Conservation (phyloP, 441 rosid species). For the Macaranga tanarius region DNA sequence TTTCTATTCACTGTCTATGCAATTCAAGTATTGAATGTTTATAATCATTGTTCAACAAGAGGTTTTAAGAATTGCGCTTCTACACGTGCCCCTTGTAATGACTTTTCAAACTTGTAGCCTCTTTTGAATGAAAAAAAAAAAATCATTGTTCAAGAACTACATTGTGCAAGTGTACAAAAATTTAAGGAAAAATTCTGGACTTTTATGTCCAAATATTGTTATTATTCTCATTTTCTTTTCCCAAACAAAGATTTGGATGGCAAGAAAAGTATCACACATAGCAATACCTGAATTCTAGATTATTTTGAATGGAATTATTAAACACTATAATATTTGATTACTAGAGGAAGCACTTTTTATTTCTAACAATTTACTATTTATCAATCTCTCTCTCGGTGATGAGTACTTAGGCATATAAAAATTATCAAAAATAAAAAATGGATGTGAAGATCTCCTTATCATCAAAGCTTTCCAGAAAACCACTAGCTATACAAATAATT, state of each 20-base stretch:
- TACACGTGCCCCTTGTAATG: too few species aligned
- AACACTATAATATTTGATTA: neutral
- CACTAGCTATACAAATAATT: too few species aligned
- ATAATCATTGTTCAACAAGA: neutral
- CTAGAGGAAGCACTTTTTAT: neutral
- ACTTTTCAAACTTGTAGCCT: too few species aligned
- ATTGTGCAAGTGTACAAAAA: neutral
- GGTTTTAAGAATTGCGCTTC: too few species aligned
- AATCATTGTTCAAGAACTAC: neutral
- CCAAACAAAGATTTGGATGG: too few species aligned
- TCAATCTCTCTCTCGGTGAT: neutral
- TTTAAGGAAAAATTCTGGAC: neutral
- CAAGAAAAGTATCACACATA: neutral
- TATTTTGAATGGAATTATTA: neutral
- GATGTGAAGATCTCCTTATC: too few species aligned
- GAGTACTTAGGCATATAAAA: too few species aligned
- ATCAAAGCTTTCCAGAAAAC: too few species aligned
- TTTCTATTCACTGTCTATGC: neutral
- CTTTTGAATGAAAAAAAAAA: too few species aligned
- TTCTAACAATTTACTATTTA: neutral
- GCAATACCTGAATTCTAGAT: neutral
- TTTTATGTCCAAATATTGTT: neutral
- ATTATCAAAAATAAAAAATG: too few species aligned
- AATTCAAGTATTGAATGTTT: neutral
- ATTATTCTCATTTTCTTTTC: neutral